Percentiles rank a stretch among this genome's conserved stretches.
phyloP scores from a whole-genome alignment of 805 yeast species.

The Torulaspora indica region DNA sequence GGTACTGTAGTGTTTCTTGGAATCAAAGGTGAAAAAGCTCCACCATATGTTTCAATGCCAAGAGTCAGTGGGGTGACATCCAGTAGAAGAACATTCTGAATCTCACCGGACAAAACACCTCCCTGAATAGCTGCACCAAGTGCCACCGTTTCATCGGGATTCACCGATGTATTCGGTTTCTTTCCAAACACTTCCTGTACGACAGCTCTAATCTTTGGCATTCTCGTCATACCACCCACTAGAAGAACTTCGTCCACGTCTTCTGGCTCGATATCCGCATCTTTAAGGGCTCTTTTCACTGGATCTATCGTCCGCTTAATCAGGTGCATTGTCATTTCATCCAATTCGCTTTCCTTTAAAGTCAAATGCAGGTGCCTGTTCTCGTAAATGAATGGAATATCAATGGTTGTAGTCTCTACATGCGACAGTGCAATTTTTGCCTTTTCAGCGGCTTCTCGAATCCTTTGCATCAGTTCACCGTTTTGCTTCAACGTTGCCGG shows the following conservation, averaged over 20 bases:
- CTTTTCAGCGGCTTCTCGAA: constrained; percentile 74
- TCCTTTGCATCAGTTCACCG: constrained; percentile 61
- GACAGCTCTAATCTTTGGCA: constrained; percentile 70
- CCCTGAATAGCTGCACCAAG: constrained; percentile 89
- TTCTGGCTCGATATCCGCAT: constrained; percentile 60
- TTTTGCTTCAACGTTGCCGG: constrained; percentile 39
- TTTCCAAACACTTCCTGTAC: constrained; percentile 58
- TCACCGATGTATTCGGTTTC: constrained; percentile 65
- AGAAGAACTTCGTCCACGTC: constrained; percentile 71
- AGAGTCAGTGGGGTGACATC: constrained; percentile 81
- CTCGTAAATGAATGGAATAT: constrained; percentile 63
- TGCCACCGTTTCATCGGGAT: constrained; percentile 93
- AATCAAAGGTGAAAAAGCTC: constrained; percentile 72
- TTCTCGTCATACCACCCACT: constrained; percentile 88
- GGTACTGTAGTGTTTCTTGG: constrained; percentile 78
- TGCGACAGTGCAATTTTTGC: constrained; percentile 73
- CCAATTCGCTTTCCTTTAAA: constrained; percentile 64
- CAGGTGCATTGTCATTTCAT: constrained; percentile 58
- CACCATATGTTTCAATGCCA: constrained; percentile 83
- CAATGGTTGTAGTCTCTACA: constrained; percentile 54
- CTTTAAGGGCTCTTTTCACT: constrained; percentile 67
- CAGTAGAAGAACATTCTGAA: constrained; percentile 67
- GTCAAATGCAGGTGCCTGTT: constrained; percentile 56
- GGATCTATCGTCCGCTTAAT: constrained; percentile 67
- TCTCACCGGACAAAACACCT: constrained; percentile 78